Conservation (phyloP, 169 alveolate genomes). For the Cyclospora cayetanensis region DNA sequence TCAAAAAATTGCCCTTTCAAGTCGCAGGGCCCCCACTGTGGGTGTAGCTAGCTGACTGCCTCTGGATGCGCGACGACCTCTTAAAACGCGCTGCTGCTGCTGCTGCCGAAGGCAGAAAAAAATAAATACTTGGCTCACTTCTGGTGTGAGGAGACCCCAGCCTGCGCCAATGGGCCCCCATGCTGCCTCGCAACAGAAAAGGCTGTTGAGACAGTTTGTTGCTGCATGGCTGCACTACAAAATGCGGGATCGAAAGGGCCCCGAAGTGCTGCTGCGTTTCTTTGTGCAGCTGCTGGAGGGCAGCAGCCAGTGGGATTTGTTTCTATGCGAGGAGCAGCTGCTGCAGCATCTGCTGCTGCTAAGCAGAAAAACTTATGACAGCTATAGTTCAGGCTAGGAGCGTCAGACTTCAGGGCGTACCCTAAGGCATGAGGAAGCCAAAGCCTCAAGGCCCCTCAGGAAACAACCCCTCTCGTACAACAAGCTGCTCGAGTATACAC, state of each 20-base stretch:
- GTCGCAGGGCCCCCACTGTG: too few species aligned
- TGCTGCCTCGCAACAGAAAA: background rate
- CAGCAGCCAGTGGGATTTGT: background rate
- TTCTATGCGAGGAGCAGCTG: background rate
- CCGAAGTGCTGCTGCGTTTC: background rate
- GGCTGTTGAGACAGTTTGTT: background rate
- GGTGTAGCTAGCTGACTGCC: too few species aligned
- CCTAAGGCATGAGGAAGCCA: too few species aligned
- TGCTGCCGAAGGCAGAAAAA: background rate
- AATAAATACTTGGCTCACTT: background rate
- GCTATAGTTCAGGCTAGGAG: background rate
- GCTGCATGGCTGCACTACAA: background rate
- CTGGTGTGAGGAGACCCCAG: background rate
- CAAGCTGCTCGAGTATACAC: background rate
- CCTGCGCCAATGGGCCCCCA: background rate
- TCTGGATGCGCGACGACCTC: too few species aligned
- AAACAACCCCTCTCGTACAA: background rate
- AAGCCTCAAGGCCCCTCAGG: too few species aligned
- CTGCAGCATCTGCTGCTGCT: background rate
- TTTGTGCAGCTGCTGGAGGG: background rate
- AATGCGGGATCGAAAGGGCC: too few species aligned
- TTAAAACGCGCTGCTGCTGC: background rate
- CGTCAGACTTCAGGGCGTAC: too few species aligned
- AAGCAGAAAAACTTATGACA: background rate
- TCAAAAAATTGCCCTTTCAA: too few species aligned